phyloP scores from a whole-genome alignment of 106 monocot species.

The Allium sativum region DNA sequence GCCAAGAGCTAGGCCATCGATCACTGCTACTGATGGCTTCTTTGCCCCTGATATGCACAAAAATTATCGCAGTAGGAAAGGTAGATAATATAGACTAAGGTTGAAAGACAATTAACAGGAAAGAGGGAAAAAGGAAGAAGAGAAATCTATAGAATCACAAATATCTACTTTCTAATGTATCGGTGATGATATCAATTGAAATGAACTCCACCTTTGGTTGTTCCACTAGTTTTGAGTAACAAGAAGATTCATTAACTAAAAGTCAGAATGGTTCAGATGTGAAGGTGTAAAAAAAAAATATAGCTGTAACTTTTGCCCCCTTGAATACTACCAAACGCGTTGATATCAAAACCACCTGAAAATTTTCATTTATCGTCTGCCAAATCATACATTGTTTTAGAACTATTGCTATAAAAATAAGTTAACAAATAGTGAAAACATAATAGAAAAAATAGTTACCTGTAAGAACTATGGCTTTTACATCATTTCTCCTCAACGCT shows the following conservation, averaged over 20 bases:
- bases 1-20: slow-evolving; percentile 92
- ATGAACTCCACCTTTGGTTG: slow-evolving; percentile 54
- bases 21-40: slow-evolving; percentile 88
- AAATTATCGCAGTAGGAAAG: background rate
- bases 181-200: slow-evolving; percentile 71
- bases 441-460: background rate
- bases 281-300: no score
- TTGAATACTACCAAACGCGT: slow-evolving; percentile 39
- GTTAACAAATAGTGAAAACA: no score
- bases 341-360: slow-evolving; percentile 82
- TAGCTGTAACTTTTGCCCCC: slow-evolving; percentile 31
- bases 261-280: no score
- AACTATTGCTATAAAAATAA: no score
- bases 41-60: slow-evolving; percentile 39
- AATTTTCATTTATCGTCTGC: slow-evolving; percentile 29
- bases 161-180: slow-evolving; percentile 61
- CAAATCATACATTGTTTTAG: background rate
- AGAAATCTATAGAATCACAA: background rate
- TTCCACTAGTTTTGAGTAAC: slow-evolving; percentile 16
- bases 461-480: slow-evolving; percentile 50
- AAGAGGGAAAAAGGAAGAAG: no score
- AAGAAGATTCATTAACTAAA: no score
- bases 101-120: background rate
- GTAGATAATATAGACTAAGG: background rate
- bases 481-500: slow-evolving; percentile 57